Percentiles rank a stretch among this genome's conserved stretches.
Conservation (phyloP, 2,329 filamentous ascomycete genomes). For the Pseudocercospora vitis region DNA sequence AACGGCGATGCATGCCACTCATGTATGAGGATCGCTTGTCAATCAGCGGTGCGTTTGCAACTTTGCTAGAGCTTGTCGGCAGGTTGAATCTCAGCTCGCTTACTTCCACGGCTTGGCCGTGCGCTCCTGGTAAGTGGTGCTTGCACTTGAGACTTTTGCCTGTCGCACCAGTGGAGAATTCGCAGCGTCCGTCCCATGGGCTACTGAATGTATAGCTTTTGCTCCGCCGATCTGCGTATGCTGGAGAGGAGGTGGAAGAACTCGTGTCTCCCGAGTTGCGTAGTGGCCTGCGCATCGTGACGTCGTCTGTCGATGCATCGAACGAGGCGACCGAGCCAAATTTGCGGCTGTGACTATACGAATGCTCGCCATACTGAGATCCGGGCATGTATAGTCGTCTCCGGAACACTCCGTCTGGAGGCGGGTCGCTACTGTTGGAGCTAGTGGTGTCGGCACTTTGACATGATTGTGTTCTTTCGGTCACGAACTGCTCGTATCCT, state of each 20-base stretch:
- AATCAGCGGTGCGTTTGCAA: conserved; percentile 31
- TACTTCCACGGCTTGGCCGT: conserved; percentile 52
- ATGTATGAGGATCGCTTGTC: conserved; percentile 33
- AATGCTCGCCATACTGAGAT: conserved; percentile 40
- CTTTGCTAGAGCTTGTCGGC: conserved; percentile 53
- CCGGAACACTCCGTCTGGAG: conserved; percentile 42
- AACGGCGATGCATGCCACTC: conserved; percentile 17
- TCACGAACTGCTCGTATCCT: conserved; percentile 60
- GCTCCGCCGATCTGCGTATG: conserved; percentile 52
- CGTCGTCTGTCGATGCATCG: conserved; percentile 7
- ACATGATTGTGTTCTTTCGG: conserved; percentile 27
- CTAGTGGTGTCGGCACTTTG: conserved; percentile 32
- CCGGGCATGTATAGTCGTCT: conserved; percentile 52
- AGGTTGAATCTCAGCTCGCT: conserved; percentile 92
- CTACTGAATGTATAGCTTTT: conserved; percentile 72
- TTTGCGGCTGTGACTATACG: conserved; percentile 41
- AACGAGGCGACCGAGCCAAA: conserved; percentile 13
- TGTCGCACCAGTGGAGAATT: conserved; percentile 75
- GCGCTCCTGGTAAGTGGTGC: conserved; percentile 35
- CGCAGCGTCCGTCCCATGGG: conserved; percentile 84
- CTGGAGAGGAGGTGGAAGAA: conserved; percentile 21
- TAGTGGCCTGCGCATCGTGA: conserved; percentile 19
- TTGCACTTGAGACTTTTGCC: conserved; percentile 56
- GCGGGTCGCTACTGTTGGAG: conserved; percentile 27
- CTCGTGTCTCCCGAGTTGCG: conserved; percentile 21